Evolutionary conservation across 2,329 filamentous ascomycete genomes (phyloP), one percentile per base, ranked within the genome.

Genomic region (Albifimbria verrucaria): DNA sequence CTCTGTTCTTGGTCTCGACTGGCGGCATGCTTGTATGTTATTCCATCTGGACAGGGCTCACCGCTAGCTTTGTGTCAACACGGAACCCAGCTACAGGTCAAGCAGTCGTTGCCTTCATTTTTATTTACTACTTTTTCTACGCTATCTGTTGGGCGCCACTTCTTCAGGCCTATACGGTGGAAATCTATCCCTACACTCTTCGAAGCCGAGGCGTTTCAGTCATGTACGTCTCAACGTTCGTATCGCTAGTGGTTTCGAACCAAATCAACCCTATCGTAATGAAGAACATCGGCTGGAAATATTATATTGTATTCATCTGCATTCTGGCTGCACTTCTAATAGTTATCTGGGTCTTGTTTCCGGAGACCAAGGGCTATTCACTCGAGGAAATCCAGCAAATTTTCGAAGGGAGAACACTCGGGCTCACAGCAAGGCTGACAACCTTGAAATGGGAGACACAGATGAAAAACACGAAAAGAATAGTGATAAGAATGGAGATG

Each of bases 91-190:
- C 46, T 7, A 32, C 26, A 17, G 46, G 46, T n/a, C 25, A 20
- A 11, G 25, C 23, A 2, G 74, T 78, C 17, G 74, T 82, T 48
- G 73, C 72, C 11, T 74, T 72, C 57, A 72, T 81, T 22, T 81
- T 74, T 59, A 65, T 76, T 52, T 79, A 73, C 64, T 74, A 68
- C 54, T 72, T 77, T 48, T 65, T 72, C 54, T 74, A 80, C 60
- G 67, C 73, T 42, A 71, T 78, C 49, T 73, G 74, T 20, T 79
- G 72, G 66, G 76, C 76, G 3, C 74, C 75, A 52, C 65, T 79
- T 4, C 67, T 77, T 12, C 67, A 76, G 49, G 70, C 71, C 3
- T 81, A 76, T 56, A 68, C 67, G 0, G 67, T 65, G 11, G 72
- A 76, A 51, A 71, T 75, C 39, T 66, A 69, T 49, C 69, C 69